A percentile compares a stretch with the other conserved stretches of the same genome.
Conservation (phyloP, 345 rosid genomes). For the Xanthoceras sorbifolium region DNA sequence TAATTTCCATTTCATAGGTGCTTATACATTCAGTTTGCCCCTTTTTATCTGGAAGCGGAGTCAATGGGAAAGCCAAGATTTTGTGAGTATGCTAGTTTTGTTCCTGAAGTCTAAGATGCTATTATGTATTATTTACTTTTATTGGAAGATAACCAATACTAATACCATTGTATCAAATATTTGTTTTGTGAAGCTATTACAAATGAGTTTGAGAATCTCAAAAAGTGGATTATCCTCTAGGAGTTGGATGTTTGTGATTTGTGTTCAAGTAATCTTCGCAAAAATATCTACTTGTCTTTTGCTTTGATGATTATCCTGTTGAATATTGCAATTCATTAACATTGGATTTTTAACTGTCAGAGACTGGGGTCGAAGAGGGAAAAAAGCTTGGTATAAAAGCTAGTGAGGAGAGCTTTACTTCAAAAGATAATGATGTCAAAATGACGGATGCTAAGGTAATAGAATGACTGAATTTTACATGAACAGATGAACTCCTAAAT, state of each 20-base stretch:
- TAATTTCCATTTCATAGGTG: constrained; percentile 54
- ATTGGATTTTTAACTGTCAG: constrained; percentile 37
- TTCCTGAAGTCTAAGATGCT: background rate
- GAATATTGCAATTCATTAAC: background rate
- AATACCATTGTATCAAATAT: background rate
- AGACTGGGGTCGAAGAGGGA: constrained; percentile 83
- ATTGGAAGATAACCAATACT: background rate
- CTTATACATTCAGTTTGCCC: constrained; percentile 92
- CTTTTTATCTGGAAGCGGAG: constrained; percentile 99
- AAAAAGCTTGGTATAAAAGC: constrained; percentile 73
- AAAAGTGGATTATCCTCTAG: constrained; percentile 98
- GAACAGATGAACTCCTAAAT: background rate
- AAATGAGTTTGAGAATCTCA: constrained; percentile 32
- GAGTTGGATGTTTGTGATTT: constrained; percentile 87
- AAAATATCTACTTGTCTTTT: constrained; percentile 40
- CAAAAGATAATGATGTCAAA: constrained; percentile 66
- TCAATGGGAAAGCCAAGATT: constrained; percentile 98
- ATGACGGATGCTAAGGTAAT: constrained; percentile 78
- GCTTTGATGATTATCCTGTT: background rate
- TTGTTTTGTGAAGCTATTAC: background rate
- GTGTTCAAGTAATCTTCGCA: constrained; percentile 79
- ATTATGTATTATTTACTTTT: background rate
- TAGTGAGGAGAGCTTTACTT: constrained; percentile 46
- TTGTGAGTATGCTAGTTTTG: constrained; percentile 61
- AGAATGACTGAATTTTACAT: constrained; percentile 3